A percentile compares a stretch with the other conserved stretches of the same genome.
phyloP scores from a whole-genome alignment of 495 filamentous ascomycete species.

The Recurvomyces mirabilis region DNA sequence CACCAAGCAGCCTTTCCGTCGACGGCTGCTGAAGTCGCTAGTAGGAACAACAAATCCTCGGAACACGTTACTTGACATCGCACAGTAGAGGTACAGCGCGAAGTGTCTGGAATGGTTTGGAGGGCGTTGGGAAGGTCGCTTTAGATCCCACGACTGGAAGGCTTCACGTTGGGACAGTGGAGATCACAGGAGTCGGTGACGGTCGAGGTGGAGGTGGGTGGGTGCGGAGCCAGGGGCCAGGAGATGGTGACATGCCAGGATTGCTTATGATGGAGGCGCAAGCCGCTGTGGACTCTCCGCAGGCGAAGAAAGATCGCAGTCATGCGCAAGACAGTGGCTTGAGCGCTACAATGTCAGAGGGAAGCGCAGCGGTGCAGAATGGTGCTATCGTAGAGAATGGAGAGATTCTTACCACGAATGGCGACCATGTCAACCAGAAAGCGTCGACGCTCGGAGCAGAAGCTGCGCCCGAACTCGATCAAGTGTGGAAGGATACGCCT shows the following conservation, averaged over 20 bases:
- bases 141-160: too few species aligned
- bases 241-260: constrained; percentile 31
- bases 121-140: too few species aligned
- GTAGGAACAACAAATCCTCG: too few species aligned
- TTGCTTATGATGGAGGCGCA: constrained; percentile 27
- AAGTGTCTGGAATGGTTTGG: too few species aligned
- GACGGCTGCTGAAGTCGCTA: too few species aligned
- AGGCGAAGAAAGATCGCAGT: constrained; percentile 19
- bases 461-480: constrained; percentile 14
- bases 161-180: too few species aligned
- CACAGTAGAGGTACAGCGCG: too few species aligned
- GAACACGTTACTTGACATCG: too few species aligned
- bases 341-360: background rate
- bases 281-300: constrained; percentile 20
- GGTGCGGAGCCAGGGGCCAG: constrained; percentile 15
- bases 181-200: too few species aligned
- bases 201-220: constrained; percentile 15
- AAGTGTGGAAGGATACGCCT: constrained; percentile 10
- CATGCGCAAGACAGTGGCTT: constrained; percentile 8
- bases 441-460: constrained; percentile 3
- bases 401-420: constrained; percentile 3
- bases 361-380: background rate
- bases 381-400: background rate
- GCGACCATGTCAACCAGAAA: background rate
- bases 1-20: too few species aligned